phyloP scores from a whole-genome alignment of 257 asterid species.

The Coffea canephora region DNA sequence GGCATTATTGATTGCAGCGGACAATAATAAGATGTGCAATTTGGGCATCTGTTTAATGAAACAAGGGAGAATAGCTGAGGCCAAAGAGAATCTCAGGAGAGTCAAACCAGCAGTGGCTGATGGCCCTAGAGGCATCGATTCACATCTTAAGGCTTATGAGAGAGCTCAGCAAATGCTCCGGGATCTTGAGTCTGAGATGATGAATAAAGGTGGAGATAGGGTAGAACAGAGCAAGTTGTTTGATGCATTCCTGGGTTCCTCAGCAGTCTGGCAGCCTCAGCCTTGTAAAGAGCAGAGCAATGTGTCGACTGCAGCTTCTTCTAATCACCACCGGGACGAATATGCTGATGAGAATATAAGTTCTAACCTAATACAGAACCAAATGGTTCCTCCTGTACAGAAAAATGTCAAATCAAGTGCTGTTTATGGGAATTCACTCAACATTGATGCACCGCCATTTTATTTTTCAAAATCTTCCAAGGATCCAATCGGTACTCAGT shows the following conservation, averaged over 20 bases:
- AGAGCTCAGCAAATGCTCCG: slow-evolving; percentile 91
- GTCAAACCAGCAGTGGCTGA: slow-evolving; percentile 83
- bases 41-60: slow-evolving; percentile 92
- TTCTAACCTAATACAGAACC: slow-evolving; percentile 27
- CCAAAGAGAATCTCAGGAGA: slow-evolving; percentile 73
- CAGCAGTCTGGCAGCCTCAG: slow-evolving; percentile 98
- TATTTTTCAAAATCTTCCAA: slow-evolving; percentile 38
- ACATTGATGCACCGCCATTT: slow-evolving; percentile 73
- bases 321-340: slow-evolving; percentile 27
- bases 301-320: neutral
- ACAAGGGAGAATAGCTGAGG: slow-evolving; percentile 85
- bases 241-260: slow-evolving; percentile 79
- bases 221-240: slow-evolving; percentile 73
- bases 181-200: slow-evolving; percentile 84
- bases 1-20: slow-evolving; percentile 80
- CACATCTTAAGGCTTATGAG: slow-evolving; percentile 96
- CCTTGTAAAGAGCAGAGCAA: slow-evolving; percentile 65
- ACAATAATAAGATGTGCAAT: slow-evolving; percentile 95
- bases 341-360: slow-evolving; percentile 70
- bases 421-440: slow-evolving; percentile 45
- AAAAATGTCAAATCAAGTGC: slow-evolving; percentile 21
- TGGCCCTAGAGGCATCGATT: slow-evolving; percentile 94
- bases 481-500: slow-evolving; percentile 12
- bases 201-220: slow-evolving; percentile 55
- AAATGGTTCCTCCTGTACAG: slow-evolving; percentile 24